Percentiles rank a stretch among this genome's conserved stretches.
Conservation (phyloP, 2,329 filamentous ascomycete species). For the Xylariomycetidae sp. region DNA sequence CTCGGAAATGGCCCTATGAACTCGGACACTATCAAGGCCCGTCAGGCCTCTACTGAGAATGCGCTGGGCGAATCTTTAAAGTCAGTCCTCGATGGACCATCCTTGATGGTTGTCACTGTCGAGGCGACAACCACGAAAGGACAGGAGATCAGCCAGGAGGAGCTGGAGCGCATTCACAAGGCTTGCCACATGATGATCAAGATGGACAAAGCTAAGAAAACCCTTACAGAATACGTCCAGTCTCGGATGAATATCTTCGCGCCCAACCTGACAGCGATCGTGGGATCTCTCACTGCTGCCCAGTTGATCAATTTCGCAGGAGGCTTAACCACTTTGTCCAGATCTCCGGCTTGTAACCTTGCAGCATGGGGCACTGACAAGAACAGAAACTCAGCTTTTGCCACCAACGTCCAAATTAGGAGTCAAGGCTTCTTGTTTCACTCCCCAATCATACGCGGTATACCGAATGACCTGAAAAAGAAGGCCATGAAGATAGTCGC, state of each 20-base stretch:
- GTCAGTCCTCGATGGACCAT: slow-evolving; percentile 79
- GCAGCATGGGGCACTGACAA: slow-evolving; percentile 88
- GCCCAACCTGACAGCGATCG: slow-evolving; percentile 84
- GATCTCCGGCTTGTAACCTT: slow-evolving; percentile 90
- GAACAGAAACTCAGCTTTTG: slow-evolving; percentile 66
- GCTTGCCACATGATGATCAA: slow-evolving; percentile 87
- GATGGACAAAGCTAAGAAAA: slow-evolving; percentile 81
- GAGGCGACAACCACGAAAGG: slow-evolving; percentile 90
- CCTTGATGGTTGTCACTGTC: slow-evolving; percentile 91
- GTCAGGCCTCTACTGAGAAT: slow-evolving; percentile 75
- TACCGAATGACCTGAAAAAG: slow-evolving; percentile 81
- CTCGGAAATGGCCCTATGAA: slow-evolving; percentile 89
- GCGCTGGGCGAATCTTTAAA: slow-evolving; percentile 70
- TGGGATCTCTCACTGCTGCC: slow-evolving; percentile 88
- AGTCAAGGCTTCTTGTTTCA: slow-evolving; percentile 93
- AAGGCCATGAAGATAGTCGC: slow-evolving; percentile 95
- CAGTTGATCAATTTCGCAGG: slow-evolving; percentile 95
- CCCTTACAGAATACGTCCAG: slow-evolving; percentile 88
- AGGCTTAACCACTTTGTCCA: slow-evolving; percentile 80
- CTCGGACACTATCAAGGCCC: slow-evolving; percentile 69
- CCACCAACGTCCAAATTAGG: slow-evolving; percentile 85
- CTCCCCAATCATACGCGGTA: slow-evolving; percentile 79
- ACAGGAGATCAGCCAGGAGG: slow-evolving; percentile 66
- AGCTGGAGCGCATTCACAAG: slow-evolving; percentile 67
- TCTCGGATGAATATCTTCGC: slow-evolving; percentile 96